Evolutionary conservation across 805 yeast species (phyloP), one percentile per base, ranked within the genome.

Genomic region (Cyberlindnera misumaiensis): DNA sequence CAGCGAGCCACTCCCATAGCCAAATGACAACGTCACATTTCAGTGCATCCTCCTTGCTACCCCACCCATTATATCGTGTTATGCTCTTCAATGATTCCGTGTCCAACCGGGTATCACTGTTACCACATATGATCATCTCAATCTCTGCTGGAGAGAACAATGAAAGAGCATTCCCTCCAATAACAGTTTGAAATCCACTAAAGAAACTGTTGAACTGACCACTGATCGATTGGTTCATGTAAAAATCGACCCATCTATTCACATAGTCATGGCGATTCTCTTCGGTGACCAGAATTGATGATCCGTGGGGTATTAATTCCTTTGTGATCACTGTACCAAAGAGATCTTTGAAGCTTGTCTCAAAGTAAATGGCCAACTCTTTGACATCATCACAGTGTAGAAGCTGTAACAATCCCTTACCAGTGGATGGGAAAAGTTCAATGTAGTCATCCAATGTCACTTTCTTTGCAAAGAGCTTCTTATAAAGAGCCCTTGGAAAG

Each of bases 1-100:
- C 50, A n/a, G 64, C 65, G 48, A 85, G 70, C 55, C 77, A 76
- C 13, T 81, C 79, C 97, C 98, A 90, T 55, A 90, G 86, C 97
- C 97, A 93, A 17, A 51, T 40, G 4, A 88, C 70, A 0, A 79
- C 62, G 0, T 49, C 41, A 5, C 70, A 64, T 7, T 53, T 47
- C 17, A 17, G 8, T 7, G 37, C 28, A n/a, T 53, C 48, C 1
- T 71, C 72, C 2, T 55, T 65, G 2, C 55, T 47, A 13, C 12
- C 12, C 70, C 89, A 87, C 10, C 89, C 87, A 14, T 59, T 60
- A 56, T 89, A 93, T 43, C 72, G 77, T 0, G 96, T 82, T 1
- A 88, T 78, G 0, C 88, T 72, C 41, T 75, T 71, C 40, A 93
- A 61, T 5, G 81, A 71, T 3, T 68, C 74, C 4, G 80, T 67